Evolutionary conservation across 2,329 filamentous ascomycete species (phyloP).

Genomic region (Hawksworthiomyces lignivorus): DNA sequence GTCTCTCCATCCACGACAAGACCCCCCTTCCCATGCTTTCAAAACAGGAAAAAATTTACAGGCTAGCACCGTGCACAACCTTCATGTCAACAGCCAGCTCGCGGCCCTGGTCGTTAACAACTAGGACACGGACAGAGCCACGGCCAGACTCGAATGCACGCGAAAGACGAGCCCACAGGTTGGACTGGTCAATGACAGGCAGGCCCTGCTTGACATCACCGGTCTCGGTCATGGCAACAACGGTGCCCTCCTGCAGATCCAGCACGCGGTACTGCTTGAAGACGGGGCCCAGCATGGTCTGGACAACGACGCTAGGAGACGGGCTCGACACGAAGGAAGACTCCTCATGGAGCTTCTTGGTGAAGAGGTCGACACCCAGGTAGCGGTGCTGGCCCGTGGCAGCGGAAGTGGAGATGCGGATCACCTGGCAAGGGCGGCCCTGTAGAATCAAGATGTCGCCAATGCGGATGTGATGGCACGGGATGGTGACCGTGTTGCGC

Average conservation of each 20-base stretch:
- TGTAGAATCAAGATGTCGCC: constrained; percentile 98
- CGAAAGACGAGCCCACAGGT: constrained; percentile 72
- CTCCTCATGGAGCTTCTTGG: constrained; percentile 98
- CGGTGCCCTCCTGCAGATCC: constrained; percentile 75
- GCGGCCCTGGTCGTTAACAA: constrained; percentile 85
- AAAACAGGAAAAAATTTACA: too few species aligned
- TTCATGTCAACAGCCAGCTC: constrained; percentile 99
- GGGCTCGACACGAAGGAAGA: constrained; percentile 97
- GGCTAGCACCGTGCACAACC: constrained; percentile 76
- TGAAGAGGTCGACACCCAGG: constrained; percentile 99
- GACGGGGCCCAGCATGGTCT: constrained; percentile 98
- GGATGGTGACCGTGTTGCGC: constrained; percentile 91
- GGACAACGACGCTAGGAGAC: constrained; percentile 89
- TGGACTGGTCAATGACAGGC: constrained; percentile 89
- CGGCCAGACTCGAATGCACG: constrained; percentile 85
- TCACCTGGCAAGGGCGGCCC: constrained; percentile 98
- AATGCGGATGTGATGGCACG: constrained; percentile 98
- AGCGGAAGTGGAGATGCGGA: constrained; percentile 96
- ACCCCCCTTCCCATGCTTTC: too few species aligned
- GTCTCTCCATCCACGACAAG: too few species aligned
- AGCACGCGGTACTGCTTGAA: constrained; percentile 99
- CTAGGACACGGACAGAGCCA: constrained; percentile 88
- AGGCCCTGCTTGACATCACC: constrained; percentile 97
- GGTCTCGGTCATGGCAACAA: constrained; percentile 98
- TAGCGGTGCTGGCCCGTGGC: constrained; percentile 99